phyloP scores from a whole-genome alignment of 2,329 filamentous ascomycete species.

The Fusarium graminum region DNA sequence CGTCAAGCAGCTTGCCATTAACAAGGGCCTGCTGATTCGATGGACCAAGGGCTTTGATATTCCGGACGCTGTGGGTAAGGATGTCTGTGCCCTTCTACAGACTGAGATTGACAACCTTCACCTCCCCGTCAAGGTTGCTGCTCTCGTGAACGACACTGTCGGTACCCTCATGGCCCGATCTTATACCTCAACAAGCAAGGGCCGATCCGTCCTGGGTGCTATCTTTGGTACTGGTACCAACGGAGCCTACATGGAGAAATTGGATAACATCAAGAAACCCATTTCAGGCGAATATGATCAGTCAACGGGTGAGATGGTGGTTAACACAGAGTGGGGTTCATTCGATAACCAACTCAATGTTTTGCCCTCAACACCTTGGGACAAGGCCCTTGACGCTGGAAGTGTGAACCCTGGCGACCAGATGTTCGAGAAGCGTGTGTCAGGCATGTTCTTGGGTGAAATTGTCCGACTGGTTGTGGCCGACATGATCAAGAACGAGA shows the following conservation, averaged over 20 bases:
- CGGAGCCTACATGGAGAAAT: constrained; percentile 95
- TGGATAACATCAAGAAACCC: constrained; percentile 84
- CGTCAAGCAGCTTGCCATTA: constrained; percentile 92
- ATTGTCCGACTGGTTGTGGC: constrained; percentile 85
- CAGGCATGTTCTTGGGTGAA: constrained; percentile 98
- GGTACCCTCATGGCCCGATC: constrained; percentile 98
- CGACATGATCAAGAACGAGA: constrained; percentile 76
- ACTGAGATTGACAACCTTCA: constrained; percentile 86
- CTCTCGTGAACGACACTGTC: constrained; percentile 96
- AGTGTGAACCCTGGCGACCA: constrained; percentile 94
- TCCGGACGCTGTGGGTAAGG: constrained; percentile 90
- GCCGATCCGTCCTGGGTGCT: constrained; percentile 88
- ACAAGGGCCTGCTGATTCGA: constrained; percentile 91
- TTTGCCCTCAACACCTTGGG: constrained; percentile 87
- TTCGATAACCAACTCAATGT: constrained; percentile 95
- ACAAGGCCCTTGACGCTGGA: constrained; percentile 79
- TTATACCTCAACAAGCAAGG: constrained; percentile 91
- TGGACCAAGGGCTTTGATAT: constrained; percentile 99
- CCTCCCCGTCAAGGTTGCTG: constrained; percentile 93
- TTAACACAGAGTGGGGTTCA: constrained; percentile 98
- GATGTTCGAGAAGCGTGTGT: constrained; percentile 99
- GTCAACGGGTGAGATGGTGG: constrained; percentile 91
- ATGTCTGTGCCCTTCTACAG: constrained; percentile 92
- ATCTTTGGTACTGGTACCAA: constrained; percentile 99
- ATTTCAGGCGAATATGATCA: constrained; percentile 78